A percentile compares a stretch with the other conserved stretches of the same genome.
Evolutionary conservation across 2,329 filamentous ascomycete species (phyloP).

Genomic region (Pseudopithomyces chartarum): DNA sequence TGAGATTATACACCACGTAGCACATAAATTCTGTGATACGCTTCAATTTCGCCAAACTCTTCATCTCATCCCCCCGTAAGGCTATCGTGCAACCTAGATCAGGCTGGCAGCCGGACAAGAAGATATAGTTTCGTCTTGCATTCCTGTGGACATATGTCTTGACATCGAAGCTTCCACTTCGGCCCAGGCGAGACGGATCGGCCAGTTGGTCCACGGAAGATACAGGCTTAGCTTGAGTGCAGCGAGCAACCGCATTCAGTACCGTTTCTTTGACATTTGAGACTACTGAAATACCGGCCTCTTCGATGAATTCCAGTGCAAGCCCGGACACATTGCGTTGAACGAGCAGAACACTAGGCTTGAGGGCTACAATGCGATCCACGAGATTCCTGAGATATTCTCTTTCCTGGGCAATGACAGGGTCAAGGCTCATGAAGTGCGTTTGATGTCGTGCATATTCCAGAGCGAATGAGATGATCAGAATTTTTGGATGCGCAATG

Average conservation of each 20-base stretch:
- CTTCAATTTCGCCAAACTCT: constrained; percentile 79
- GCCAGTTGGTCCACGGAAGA: constrained; percentile 94
- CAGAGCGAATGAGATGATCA: constrained; percentile 92
- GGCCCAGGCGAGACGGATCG: constrained; percentile 74
- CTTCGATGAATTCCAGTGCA: constrained; percentile 83
- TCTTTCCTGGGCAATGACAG: constrained; percentile 93
- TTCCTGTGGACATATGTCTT: constrained; percentile 90
- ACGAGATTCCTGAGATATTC: constrained; percentile 93
- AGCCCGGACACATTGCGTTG: constrained; percentile 92
- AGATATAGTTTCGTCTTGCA: constrained; percentile 92
- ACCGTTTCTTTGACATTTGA: constrained; percentile 98
- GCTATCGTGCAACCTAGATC: constrained; percentile 95
- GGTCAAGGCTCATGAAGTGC: constrained; percentile 97
- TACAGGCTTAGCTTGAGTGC: constrained; percentile 88
- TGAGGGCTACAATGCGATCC: constrained; percentile 83
- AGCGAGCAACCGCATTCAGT: constrained; percentile 90
- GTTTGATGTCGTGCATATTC: constrained; percentile 93
- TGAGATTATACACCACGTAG: constrained; percentile 97
- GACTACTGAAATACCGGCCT: constrained; percentile 88
- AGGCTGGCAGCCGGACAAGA: constrained; percentile 85
- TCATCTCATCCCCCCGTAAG: constrained; percentile 77
- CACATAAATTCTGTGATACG: constrained; percentile 98
- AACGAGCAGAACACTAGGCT: constrained; percentile 85
- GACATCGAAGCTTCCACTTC: constrained; percentile 87
- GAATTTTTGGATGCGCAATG: constrained; percentile 81